Percentiles rank a stretch among this genome's conserved stretches.
phyloP scores from a whole-genome alignment of 2,329 filamentous ascomycete species.

The Ophiostoma fasciatum region DNA sequence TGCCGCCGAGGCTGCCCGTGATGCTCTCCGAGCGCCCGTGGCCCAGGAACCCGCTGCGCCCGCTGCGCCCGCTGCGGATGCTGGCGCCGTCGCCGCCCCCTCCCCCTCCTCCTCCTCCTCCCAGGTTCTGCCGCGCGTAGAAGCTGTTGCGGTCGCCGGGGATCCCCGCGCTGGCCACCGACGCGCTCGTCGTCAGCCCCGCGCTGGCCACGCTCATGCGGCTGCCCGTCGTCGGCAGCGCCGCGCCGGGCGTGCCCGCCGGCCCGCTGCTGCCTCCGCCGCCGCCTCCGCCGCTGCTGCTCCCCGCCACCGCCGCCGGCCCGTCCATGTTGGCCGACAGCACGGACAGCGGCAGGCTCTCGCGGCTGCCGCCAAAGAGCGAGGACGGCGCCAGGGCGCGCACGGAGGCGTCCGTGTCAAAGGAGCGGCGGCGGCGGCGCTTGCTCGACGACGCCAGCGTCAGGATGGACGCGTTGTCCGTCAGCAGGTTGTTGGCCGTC shows the following conservation, averaged over 20 bases:
- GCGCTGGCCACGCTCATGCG: conserved; percentile 14
- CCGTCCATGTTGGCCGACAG: conserved; percentile 55
- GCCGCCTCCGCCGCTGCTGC: conserved; percentile 37
- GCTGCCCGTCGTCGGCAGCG: conserved; percentile 33
- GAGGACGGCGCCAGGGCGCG: conserved; percentile 72
- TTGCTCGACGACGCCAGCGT: conserved; percentile 75
- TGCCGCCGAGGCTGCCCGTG: conserved; percentile 57
- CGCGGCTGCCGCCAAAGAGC: conserved; percentile 66
- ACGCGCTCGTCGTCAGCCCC: neutral
- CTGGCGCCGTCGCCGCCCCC: conserved; percentile 52
- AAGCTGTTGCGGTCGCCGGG: conserved; percentile 68
- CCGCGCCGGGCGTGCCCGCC: conserved; percentile 26
- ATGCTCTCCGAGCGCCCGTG: conserved; percentile 74
- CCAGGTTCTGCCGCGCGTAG: conserved; percentile 36
- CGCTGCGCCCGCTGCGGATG: conserved; percentile 68
- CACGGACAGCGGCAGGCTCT: conserved; percentile 65
- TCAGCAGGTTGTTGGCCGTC: conserved; percentile 67
- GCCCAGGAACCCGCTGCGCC: conserved; percentile 61
- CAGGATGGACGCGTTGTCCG: conserved; percentile 74
- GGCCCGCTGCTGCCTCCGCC: conserved; percentile 17
- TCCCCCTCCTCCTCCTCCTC: conserved; percentile 17
- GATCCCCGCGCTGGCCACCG: conserved; percentile 43
- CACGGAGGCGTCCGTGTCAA: conserved; percentile 77
- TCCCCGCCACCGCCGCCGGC: conserved; percentile 23
- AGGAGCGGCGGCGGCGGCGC: conserved; percentile 58